A percentile compares a stretch with the other conserved stretches of the same genome.
Conservation (phyloP, 495 filamentous ascomycete genomes). For the Lentithecium fluviatile region DNA sequence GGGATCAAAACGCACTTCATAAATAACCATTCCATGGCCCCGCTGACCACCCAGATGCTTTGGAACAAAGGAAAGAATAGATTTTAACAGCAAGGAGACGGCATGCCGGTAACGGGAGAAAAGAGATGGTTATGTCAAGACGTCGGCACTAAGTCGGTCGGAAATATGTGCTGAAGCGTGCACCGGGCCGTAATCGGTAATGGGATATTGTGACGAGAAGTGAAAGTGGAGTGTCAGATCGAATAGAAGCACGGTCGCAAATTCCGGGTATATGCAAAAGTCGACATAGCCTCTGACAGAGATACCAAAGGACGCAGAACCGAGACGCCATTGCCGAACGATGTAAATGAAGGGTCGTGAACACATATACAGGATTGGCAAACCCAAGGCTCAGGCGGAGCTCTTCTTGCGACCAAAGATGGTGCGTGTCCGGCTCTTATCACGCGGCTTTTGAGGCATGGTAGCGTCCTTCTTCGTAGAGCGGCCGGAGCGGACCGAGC, state of each 20-base stretch:
- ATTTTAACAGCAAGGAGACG: neutral
- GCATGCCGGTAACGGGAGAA: neutral
- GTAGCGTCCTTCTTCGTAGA: slow-evolving; percentile 31
- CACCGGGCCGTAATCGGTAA: neutral
- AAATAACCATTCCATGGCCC: slow-evolving; percentile 15
- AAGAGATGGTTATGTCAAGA: neutral
- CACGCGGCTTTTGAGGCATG: slow-evolving; percentile 59
- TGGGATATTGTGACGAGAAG: slow-evolving; percentile 9
- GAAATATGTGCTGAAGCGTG: neutral
- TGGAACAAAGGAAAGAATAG: neutral
- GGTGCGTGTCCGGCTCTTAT: slow-evolving; percentile 63
- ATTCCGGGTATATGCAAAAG: slow-evolving; percentile 29
- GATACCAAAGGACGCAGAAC: neutral
- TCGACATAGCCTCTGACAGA: neutral
- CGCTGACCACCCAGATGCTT: slow-evolving; percentile 14
- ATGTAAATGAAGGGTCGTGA: slow-evolving; percentile 18
- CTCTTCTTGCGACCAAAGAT: slow-evolving; percentile 64
- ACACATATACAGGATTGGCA: slow-evolving; percentile 18
- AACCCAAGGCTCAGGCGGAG: slow-evolving; percentile 3
- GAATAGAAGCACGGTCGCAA: slow-evolving; percentile 9
- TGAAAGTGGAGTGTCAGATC: neutral
- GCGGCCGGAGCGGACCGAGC: slow-evolving; percentile 36
- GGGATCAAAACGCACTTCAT: slow-evolving; percentile 13
- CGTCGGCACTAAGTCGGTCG: neutral
- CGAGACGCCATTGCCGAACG: slow-evolving; percentile 22